Evolutionary conservation across 306 rosid species (phyloP).

Genomic region (Abrus precatorius): DNA sequence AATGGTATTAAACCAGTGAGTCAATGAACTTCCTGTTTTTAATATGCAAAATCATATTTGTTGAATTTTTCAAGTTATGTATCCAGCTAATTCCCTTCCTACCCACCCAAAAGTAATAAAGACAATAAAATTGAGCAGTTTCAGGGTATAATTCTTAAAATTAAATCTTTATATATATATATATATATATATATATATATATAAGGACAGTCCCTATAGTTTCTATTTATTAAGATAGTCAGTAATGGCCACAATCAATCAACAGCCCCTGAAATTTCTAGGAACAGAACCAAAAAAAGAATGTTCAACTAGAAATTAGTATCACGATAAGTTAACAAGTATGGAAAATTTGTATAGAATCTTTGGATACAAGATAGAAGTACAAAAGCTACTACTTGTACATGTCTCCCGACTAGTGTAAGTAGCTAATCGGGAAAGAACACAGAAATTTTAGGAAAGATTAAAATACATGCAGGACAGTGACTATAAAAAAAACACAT

Average conservation of each 20-base stretch:
- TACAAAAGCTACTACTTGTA: slow-evolving; percentile 27
- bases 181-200: too few species aligned
- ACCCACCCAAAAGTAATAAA: too few species aligned
- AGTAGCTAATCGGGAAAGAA: slow-evolving; percentile 44
- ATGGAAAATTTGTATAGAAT: slow-evolving; percentile 15
- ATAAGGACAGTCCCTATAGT: neutral
- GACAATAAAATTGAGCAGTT: too few species aligned
- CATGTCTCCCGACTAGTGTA: slow-evolving; percentile 38
- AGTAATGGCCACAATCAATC: slow-evolving; percentile 5
- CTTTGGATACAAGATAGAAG: slow-evolving; percentile 27
- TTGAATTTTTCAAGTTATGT: too few species aligned
- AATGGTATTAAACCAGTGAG: neutral
- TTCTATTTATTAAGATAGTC: neutral
- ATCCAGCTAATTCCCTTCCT: too few species aligned
- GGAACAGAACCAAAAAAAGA: slow-evolving; percentile 6
- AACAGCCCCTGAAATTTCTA: neutral
- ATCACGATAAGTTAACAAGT: slow-evolving; percentile 8
- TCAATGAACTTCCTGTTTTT: too few species aligned
- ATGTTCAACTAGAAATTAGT: slow-evolving; percentile 6
- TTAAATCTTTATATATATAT: too few species aligned
- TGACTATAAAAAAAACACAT: slow-evolving; percentile 58
- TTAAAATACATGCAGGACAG: slow-evolving; percentile 66
- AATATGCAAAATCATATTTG: too few species aligned
- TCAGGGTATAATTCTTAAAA: too few species aligned
- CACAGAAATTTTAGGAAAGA: slow-evolving; percentile 42